Evolutionary conservation across 192 early-diverging fungal genomes (phyloP).

Genomic region (Coemansia sp.): DNA sequence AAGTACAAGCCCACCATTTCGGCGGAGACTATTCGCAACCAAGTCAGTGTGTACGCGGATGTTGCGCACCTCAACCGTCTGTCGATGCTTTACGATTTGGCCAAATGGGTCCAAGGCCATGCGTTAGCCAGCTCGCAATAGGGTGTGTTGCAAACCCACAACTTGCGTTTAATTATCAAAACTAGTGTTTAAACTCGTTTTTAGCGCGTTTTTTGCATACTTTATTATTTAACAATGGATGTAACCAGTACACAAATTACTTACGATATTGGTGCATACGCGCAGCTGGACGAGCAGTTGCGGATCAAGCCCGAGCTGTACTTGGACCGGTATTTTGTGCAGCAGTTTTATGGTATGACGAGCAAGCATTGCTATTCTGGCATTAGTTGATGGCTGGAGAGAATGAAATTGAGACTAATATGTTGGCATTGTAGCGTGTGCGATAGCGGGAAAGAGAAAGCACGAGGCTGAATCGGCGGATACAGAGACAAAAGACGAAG

Average conservation of each 20-base stretch:
- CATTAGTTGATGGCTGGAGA: too few species aligned
- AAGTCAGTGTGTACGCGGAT: slow-evolving; percentile 40
- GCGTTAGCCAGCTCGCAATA: background rate
- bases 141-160: background rate
- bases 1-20: slow-evolving; percentile 42
- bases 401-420: background rate
- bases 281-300: slow-evolving; percentile 21
- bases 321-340: slow-evolving; percentile 33
- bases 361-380: too few species aligned
- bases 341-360: slow-evolving; percentile 20
- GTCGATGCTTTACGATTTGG: slow-evolving; percentile 36
- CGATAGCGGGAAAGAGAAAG: slow-evolving; percentile 32
- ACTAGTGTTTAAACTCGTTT: background rate
- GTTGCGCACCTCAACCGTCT: slow-evolving; percentile 32
- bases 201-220: background rate
- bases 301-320: slow-evolving; percentile 15
- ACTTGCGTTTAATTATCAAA: background rate
- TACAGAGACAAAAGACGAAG: background rate
- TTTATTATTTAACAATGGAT: background rate
- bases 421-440: slow-evolving; percentile 9
- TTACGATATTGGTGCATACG: slow-evolving; percentile 32
- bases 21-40: slow-evolving; percentile 11
- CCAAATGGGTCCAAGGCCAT: slow-evolving; percentile 23
- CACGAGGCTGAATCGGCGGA: slow-evolving; percentile 4
- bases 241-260: slow-evolving; percentile 13